Evolutionary conservation across 192 early-diverging fungal species (phyloP), one percentile per base, ranked within the genome.

Genomic region (Oehlia diaphana): DNA sequence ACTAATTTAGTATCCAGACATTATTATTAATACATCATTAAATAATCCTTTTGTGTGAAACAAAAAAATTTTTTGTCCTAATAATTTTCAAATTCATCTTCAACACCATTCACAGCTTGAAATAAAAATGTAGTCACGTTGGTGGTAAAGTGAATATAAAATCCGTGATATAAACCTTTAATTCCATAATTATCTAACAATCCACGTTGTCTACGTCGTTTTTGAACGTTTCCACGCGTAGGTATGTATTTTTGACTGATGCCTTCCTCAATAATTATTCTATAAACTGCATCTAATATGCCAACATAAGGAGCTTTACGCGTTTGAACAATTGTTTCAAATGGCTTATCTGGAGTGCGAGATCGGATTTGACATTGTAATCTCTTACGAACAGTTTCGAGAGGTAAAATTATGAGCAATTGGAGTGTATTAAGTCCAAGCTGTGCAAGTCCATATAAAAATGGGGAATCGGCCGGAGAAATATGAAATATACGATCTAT

Each of bases 331-430:
- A 89, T 89, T 4, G 92, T 90, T 50, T 91, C 88, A 80, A 91
- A 93, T n/a, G 88, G 74, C 78, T 88, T 88, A 1, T 82, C 87
- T 23, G 83, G 84, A 19, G 83, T 80, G 70, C 82, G 83, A 10
- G 88, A 91, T 58, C 90, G 86, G 37, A 93, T 89, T 83, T 99
- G 97, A 49, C 93, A 90, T 67, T 94, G 93, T 31, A 99, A 80
- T 8, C 97, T 87, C 80, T 94, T 93, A 10, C 96, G 87, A 68
- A 94, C 91, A 6, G 96, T 94, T 39, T 99, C 95, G 21, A 99
- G 81, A 1, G 97, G 97, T 42, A 95, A 84, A 73, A 92, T 90
- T 16, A 98, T 91, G 12, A 91, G 80, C 1, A 93, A 84, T 63
- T 97, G 91, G 3, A 96, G 39, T 0, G 92, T 93, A 62, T 93